Evolutionary conservation across 805 yeast species (phyloP).

Genomic region (Scheffersomyces lignosus): DNA sequence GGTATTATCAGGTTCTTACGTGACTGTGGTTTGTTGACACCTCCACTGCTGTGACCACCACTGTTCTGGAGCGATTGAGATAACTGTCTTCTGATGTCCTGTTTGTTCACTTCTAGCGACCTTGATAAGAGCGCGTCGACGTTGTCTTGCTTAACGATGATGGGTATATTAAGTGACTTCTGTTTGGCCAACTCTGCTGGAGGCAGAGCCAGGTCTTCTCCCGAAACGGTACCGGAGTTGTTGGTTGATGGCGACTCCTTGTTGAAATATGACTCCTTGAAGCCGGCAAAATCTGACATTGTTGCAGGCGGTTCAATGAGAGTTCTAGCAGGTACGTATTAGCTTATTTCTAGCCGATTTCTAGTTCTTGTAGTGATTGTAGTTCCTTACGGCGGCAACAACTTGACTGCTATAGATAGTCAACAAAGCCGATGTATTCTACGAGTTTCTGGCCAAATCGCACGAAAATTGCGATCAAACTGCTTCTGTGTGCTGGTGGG

Average conservation of each 20-base stretch:
- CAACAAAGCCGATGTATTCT: no score
- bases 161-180: constrained; percentile 23
- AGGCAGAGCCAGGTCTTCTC: constrained; percentile 12
- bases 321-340: no score
- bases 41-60: constrained; percentile 22
- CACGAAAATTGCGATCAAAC: no score
- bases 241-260: constrained; percentile 10
- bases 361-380: no score
- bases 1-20: constrained; percentile 34
- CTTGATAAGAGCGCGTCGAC: constrained; percentile 26
- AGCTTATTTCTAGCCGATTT: no score
- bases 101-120: constrained; percentile 12
- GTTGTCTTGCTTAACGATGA: constrained; percentile 27
- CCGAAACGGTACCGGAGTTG: constrained; percentile 14
- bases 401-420: no score
- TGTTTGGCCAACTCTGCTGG: constrained; percentile 11
- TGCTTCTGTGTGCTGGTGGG: no score
- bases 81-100: constrained; percentile 41
- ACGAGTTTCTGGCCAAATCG: no score
- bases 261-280: constrained; percentile 16
- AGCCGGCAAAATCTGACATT: constrained; percentile 13
- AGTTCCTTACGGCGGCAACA: no score
- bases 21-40: constrained; percentile 38
- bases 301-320: no score
- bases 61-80: constrained; percentile 35